These are phyloP conservation scores for Diversispora epigaea DNA, from an alignment of 192 early-diverging fungal genomes.

Conservation along the genomic window DNA sequence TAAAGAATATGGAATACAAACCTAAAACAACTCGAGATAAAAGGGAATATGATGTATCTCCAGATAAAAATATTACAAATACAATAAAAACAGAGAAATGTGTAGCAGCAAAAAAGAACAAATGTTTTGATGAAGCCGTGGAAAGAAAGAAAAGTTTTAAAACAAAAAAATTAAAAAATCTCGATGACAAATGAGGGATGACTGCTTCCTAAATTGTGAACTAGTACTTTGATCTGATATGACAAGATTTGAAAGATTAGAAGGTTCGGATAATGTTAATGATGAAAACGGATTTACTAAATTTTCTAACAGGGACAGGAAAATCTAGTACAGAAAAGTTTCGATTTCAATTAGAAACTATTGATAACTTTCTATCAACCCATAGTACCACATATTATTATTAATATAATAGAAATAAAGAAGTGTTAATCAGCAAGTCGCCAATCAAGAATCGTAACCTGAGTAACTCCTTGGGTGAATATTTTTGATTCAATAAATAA, in stretches of 20 bases:
- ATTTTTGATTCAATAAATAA: not conserved
- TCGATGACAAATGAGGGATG: constrained; percentile 9
- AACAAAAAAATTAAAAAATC: not conserved
- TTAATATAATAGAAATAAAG: not conserved
- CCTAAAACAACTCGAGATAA: not conserved
- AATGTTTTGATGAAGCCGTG: not conserved
- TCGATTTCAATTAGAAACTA: no score
- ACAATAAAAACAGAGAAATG: not conserved
- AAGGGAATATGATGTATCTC: not conserved
- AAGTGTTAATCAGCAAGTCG: not conserved
- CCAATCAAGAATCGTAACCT: not conserved
- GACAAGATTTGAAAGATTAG: not conserved
- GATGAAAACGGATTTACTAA: not conserved
- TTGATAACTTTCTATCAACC: no score
- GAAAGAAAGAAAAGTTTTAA: not conserved
- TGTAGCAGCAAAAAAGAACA: not conserved
- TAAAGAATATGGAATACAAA: not conserved
- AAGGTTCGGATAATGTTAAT: not conserved
- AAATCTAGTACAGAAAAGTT: no score
- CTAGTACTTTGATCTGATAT: constrained; percentile 1
- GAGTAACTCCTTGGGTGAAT: no score
- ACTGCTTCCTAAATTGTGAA: not conserved
- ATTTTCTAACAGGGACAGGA: not conserved
- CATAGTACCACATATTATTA: no score
- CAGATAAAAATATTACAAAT: constrained; percentile 10